Evolutionary conservation across 805 yeast genomes (phyloP).

Genomic region (Candida jianshihensis): DNA sequence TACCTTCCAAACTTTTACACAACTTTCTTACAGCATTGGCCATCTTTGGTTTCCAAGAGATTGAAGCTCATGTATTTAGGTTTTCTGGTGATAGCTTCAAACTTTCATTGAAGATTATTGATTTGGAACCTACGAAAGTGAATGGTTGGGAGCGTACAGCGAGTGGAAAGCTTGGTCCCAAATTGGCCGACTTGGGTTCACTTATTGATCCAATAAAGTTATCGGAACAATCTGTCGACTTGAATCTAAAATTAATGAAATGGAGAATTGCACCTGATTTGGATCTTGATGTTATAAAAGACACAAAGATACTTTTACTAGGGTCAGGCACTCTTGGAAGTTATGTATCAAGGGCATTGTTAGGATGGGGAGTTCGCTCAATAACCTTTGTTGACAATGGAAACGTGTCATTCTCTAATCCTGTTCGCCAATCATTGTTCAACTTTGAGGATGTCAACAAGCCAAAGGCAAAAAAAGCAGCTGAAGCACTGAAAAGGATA

Average conservation of each 20-base stretch:
- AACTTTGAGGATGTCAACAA: slow-evolving; percentile 73
- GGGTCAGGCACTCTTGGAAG: slow-evolving; percentile 97
- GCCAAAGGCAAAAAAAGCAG: slow-evolving; percentile 75
- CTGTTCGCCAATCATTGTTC: slow-evolving; percentile 89
- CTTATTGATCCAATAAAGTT: slow-evolving; percentile 74
- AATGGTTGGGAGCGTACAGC: slow-evolving; percentile 90
- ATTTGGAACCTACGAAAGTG: slow-evolving; percentile 26
- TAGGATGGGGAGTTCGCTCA: slow-evolving; percentile 92
- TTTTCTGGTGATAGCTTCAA: slow-evolving; percentile 26
- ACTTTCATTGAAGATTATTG: slow-evolving; percentile 15
- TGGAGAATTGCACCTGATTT: slow-evolving; percentile 90
- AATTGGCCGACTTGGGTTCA: slow-evolving; percentile 73
- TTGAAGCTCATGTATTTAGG: slow-evolving; percentile 36
- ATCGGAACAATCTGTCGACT: slow-evolving; percentile 88
- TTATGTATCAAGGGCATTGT: slow-evolving; percentile 74
- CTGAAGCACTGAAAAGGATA: slow-evolving; percentile 58
- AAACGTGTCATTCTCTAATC: slow-evolving; percentile 83
- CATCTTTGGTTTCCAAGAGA: slow-evolving; percentile 25
- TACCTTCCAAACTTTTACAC: slow-evolving; percentile 48
- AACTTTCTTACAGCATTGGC: slow-evolving; percentile 48
- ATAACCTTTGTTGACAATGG: slow-evolving; percentile 91
- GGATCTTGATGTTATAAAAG: slow-evolving; percentile 56
- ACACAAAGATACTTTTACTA: slow-evolving; percentile 62
- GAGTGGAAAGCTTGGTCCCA: slow-evolving; percentile 71
- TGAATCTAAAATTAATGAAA: slow-evolving; percentile 87